Conservation (phyloP, 192 early-diverging fungal genomes). For the Gamsiella multidivaricata region DNA sequence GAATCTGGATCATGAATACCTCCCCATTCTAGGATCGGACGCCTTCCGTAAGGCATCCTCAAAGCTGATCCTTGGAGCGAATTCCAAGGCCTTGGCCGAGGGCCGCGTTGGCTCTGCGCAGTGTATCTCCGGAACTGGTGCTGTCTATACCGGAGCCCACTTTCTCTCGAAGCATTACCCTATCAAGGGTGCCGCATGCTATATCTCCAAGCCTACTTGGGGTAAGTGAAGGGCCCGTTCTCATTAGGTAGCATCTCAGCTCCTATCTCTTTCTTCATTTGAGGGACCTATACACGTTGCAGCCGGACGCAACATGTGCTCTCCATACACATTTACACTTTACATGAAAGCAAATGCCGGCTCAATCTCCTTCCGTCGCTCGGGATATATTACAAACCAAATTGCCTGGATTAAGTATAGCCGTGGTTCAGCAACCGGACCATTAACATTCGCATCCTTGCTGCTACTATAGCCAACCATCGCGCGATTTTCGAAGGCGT, state of each 20-base stretch:
- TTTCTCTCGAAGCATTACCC: slow-evolving; percentile 83
- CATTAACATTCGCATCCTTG: background rate
- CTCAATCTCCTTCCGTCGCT: too few species aligned
- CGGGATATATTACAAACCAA: too few species aligned
- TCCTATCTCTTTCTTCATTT: background rate
- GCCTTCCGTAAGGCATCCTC: slow-evolving; percentile 82
- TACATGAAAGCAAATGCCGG: too few species aligned
- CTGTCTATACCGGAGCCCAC: slow-evolving; percentile 84
- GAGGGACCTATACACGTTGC: too few species aligned
- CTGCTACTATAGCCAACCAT: slow-evolving; percentile 60
- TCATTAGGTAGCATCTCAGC: slow-evolving; percentile 2
- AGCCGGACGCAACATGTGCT: too few species aligned
- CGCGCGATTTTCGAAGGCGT: slow-evolving; percentile 85
- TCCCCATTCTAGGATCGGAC: slow-evolving; percentile 84
- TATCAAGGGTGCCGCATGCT: slow-evolving; percentile 68
- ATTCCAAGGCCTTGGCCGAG: slow-evolving; percentile 77
- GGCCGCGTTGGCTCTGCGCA: slow-evolving; percentile 80
- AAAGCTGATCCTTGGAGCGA: slow-evolving; percentile 83
- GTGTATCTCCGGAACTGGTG: slow-evolving; percentile 96
- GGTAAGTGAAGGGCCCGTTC: slow-evolving; percentile 58
- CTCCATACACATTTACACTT: too few species aligned
- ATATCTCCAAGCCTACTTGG: slow-evolving; percentile 98
- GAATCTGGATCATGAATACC: slow-evolving; percentile 91
- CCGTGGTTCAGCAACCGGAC: background rate
- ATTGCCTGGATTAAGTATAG: background rate